These are phyloP conservation scores for Camillea tinctor DNA, from an alignment of 2,329 filamentous ascomycete genomes.

Conservation along the genomic window DNA sequence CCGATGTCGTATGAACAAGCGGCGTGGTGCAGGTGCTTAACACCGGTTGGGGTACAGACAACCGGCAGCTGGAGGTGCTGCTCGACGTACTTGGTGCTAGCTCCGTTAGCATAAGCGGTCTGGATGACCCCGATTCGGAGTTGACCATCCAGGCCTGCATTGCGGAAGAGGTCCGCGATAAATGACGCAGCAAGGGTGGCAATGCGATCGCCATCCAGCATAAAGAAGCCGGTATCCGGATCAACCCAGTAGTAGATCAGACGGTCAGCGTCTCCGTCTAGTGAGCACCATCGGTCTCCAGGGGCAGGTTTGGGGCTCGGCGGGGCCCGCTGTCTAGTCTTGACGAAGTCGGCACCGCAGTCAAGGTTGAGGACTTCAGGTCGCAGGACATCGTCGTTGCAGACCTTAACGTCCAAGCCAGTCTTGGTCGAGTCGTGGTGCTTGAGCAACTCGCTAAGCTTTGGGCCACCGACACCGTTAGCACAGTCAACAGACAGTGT, in stretches of 20 bases:
- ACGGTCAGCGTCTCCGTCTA: constrained; percentile 94
- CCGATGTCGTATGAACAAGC: constrained; percentile 92
- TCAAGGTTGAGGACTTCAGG: constrained; percentile 87
- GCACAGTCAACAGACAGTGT: constrained; percentile 87
- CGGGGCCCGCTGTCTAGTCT: constrained; percentile 91
- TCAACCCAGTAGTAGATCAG: constrained; percentile 94
- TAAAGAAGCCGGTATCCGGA: constrained; percentile 77
- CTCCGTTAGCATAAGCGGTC: constrained; percentile 96
- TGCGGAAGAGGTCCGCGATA: constrained; percentile 82
- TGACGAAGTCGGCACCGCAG: constrained; percentile 96
- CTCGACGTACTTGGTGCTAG: constrained; percentile 87
- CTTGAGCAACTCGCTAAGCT: constrained; percentile 83
- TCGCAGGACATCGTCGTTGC: constrained; percentile 91
- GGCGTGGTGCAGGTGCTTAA: constrained; percentile 98
- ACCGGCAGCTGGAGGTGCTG: constrained; percentile 86
- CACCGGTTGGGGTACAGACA: constrained; percentile 89
- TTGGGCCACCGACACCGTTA: constrained; percentile 93
- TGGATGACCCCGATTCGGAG: constrained; percentile 93
- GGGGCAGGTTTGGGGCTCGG: constrained; percentile 74
- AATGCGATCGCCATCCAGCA: constrained; percentile 95
- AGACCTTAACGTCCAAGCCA: constrained; percentile 76
- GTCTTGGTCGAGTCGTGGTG: constrained; percentile 69
- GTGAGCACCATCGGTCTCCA: constrained; percentile 79
- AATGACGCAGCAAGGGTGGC: constrained; percentile 92
- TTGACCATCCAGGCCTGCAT: constrained; percentile 74